These are phyloP conservation scores for Chloranthus sessilifolius DNA, from an alignment of 164 flowering plant genomes.

Conservation along the genomic window DNA sequence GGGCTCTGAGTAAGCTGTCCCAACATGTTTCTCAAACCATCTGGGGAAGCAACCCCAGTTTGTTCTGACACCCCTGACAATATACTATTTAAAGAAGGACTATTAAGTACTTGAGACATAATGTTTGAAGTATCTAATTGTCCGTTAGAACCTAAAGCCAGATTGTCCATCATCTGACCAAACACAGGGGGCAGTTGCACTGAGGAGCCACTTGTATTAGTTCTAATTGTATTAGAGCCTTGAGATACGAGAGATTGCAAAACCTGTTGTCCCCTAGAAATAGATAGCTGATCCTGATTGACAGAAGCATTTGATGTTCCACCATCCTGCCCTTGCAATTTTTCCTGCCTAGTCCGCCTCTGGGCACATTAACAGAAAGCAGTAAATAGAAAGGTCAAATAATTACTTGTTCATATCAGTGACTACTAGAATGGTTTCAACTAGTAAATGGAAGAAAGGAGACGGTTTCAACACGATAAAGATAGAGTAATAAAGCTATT, in stretches of 20 bases:
- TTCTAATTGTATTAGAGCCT: constrained; percentile 20
- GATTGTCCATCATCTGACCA: constrained; percentile 16
- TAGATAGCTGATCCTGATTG: constrained; percentile 25
- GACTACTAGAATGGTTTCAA: too few relatives aligned
- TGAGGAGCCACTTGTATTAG: constrained; percentile 17
- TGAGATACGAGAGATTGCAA: constrained; percentile 52
- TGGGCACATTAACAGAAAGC: constrained; percentile 11
- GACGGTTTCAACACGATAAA: neutral
- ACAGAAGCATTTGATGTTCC: constrained; percentile 20
- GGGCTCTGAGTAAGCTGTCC: constrained; percentile 79
- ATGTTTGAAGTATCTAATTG: constrained; percentile 44
- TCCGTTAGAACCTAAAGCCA: constrained; percentile 25
- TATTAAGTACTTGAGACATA: constrained; percentile 71
- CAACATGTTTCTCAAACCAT: constrained; percentile 66
- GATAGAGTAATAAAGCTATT: neutral
- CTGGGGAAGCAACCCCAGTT: constrained; percentile 76
- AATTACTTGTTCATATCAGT: too few relatives aligned
- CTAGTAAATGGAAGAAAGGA: too few relatives aligned
- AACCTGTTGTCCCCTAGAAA: constrained; percentile 36
- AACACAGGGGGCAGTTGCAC: constrained; percentile 17
- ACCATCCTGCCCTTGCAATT: constrained; percentile 24
- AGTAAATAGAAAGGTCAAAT: neutral
- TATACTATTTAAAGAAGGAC: constrained; percentile 61
- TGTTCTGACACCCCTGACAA: constrained; percentile 80
- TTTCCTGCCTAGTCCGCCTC: constrained; percentile 43